These are phyloP conservation scores for Russula sp. DNA, from an alignment of 768 basidiomycete genomes.

Conservation along the genomic window DNA sequence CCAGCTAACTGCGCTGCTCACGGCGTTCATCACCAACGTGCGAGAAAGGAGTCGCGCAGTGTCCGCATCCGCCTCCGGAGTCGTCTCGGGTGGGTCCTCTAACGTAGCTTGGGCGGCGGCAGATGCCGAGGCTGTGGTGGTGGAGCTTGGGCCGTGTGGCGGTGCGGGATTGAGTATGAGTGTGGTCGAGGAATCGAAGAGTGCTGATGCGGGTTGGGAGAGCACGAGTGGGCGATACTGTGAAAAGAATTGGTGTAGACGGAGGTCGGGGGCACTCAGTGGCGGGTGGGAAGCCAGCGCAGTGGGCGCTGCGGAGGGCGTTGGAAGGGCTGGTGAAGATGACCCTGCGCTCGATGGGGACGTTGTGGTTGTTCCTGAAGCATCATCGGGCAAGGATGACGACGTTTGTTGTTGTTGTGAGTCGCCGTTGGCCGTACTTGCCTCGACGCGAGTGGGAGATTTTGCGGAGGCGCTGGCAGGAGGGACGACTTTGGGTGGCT, in stretches of 20 bases:
- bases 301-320: constrained; percentile 15
- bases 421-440: constrained; percentile 38
- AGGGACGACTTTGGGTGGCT: constrained; percentile 52
- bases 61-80: constrained; percentile 73
- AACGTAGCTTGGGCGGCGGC: constrained; percentile 30
- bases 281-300: constrained; percentile 48
- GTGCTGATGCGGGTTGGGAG: constrained; percentile 54
- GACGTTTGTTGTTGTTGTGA: constrained; percentile 18
- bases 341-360: constrained; percentile 1
- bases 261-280: constrained; percentile 65
- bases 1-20: constrained; percentile 65
- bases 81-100: constrained; percentile 49
- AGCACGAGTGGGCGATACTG: constrained; percentile 75
- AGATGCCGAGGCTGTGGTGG: constrained; percentile 25
- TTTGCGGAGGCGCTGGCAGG: constrained; percentile 32
- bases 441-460: constrained; percentile 42
- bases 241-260: constrained; percentile 82
- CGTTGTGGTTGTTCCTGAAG: neutral
- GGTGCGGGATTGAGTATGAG: constrained; percentile 12
- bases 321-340: neutral
- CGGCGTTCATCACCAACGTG: constrained; percentile 63
- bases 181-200: constrained; percentile 42
- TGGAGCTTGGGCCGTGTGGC: constrained; percentile 16
- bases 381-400: constrained; percentile 17
- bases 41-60: constrained; percentile 77